phyloP scores from a whole-genome alignment of 371 early-diverging fungal genomes.

The Lichtheimia ramosa region DNA sequence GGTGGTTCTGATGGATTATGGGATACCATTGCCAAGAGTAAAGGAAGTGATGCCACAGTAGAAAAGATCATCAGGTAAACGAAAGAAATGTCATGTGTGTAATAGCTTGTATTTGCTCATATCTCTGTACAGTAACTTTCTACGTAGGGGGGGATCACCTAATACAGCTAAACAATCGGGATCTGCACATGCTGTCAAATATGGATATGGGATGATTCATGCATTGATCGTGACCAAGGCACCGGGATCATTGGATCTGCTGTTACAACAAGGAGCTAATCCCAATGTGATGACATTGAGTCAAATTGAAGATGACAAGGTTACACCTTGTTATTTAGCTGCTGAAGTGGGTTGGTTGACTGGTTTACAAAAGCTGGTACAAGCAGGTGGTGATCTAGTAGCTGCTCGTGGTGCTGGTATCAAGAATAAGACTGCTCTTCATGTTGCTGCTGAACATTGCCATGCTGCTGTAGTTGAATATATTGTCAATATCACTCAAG shows the following conservation, averaged over 20 bases:
- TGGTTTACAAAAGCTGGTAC: conserved; percentile 38
- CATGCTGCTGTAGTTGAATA: conserved; percentile 40
- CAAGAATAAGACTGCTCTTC: conserved; percentile 39
- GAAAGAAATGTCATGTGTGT: neutral
- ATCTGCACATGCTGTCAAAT: conserved; percentile 28
- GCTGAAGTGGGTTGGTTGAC: conserved; percentile 41
- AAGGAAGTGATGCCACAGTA: conserved; percentile 38
- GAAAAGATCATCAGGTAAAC: conserved; percentile 45
- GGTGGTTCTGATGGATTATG: conserved; percentile 50
- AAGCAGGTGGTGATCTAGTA: conserved; percentile 42
- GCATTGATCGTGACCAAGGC: conserved; percentile 41
- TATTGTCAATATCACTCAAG: conserved; percentile 37
- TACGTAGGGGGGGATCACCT: conserved; percentile 48
- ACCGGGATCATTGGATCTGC: conserved; percentile 28
- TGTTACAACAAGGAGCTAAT: conserved; percentile 48
- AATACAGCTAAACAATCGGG: conserved; percentile 46
- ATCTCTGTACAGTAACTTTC: conserved; percentile 23
- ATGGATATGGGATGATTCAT: conserved; percentile 52
- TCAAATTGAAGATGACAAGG: conserved; percentile 41
- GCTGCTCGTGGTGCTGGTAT: conserved; percentile 39
- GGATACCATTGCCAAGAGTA: conserved; percentile 37
- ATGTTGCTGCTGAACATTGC: conserved; percentile 43
- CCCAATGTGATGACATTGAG: conserved; percentile 35
- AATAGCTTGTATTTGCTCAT: neutral
- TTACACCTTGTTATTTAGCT: conserved; percentile 47